phyloP scores from a whole-genome alignment of 805 yeast genomes.

The Candida sithepensis region DNA sequence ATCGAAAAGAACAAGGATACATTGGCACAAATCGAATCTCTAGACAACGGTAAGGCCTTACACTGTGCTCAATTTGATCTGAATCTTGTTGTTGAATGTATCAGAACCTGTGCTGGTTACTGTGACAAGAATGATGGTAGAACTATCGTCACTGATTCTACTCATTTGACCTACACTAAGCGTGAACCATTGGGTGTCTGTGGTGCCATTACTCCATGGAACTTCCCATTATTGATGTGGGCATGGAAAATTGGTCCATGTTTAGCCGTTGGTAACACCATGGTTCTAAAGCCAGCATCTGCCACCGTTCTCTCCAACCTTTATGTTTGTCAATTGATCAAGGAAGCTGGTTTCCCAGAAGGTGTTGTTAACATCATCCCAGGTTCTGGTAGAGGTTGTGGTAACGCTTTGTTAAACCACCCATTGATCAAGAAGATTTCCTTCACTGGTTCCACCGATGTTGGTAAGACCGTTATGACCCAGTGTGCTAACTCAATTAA shows the following conservation, averaged over 20 bases:
- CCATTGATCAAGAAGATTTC: conserved; percentile 85
- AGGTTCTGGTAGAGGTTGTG: conserved; percentile 84
- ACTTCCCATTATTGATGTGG: conserved; percentile 91
- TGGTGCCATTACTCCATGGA: conserved; percentile 97
- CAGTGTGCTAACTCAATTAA: conserved; percentile 71
- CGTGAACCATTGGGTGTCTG: conserved; percentile 94
- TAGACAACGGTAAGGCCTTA: conserved; percentile 87
- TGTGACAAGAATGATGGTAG: conserved; percentile 84
- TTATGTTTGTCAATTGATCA: conserved; percentile 62
- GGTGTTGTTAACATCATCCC: conserved; percentile 87
- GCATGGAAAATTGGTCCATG: conserved; percentile 96
- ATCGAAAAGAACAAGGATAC: conserved; percentile 69
- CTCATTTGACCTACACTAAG: conserved; percentile 73
- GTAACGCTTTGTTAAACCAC: conserved; percentile 75
- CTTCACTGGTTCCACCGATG: conserved; percentile 91
- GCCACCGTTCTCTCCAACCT: conserved; percentile 88
- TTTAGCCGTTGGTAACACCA: conserved; percentile 83
- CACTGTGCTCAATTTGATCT: conserved; percentile 72
- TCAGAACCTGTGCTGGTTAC: conserved; percentile 87
- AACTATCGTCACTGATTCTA: conserved; percentile 66
- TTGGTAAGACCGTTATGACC: conserved; percentile 72
- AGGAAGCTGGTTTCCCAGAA: conserved; percentile 85
- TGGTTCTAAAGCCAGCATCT: conserved; percentile 88
- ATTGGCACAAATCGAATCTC: conserved; percentile 76
- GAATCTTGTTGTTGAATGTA: conserved; percentile 59